A percentile compares a stretch with the other conserved stretches of the same genome.
Evolutionary conservation across 352 stramenopile species (phyloP).

Genomic region (Phytophthora vignae): DNA sequence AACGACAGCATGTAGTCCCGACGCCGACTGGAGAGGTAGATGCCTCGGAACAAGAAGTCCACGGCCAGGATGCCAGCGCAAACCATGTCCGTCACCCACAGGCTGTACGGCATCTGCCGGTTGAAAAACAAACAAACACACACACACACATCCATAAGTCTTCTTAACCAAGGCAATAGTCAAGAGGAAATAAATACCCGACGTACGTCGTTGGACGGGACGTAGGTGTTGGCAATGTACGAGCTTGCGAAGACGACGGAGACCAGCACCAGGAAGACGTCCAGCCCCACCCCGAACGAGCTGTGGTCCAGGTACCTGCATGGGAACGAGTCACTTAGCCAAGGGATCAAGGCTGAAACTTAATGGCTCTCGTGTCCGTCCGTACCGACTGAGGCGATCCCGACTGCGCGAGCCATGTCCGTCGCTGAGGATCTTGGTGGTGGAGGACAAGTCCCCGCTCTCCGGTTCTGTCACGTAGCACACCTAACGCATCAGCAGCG

Average conservation of each 20-base stretch:
- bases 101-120: slow-evolving; percentile 56
- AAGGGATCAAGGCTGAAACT: not conserved
- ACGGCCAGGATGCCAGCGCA: slow-evolving; percentile 63
- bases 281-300: slow-evolving; percentile 34
- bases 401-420: slow-evolving; percentile 31
- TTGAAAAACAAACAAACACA: not conserved
- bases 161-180: not conserved
- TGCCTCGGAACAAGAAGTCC: slow-evolving; percentile 76
- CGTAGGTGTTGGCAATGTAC: slow-evolving; percentile 85
- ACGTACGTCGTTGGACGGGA: slow-evolving; percentile 56
- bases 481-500: not conserved
- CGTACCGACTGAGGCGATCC: slow-evolving; percentile 43
- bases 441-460: slow-evolving; percentile 34
- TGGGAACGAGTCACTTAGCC: not conserved
- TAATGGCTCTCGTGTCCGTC: not conserved
- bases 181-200: not conserved
- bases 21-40: slow-evolving; percentile 77
- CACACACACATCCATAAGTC: not conserved
- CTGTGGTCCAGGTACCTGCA: slow-evolving; percentile 41
- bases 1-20: slow-evolving; percentile 73
- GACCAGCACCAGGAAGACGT: slow-evolving; percentile 39
- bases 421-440: slow-evolving; percentile 31
- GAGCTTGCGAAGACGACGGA: slow-evolving; percentile 64
- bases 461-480: slow-evolving; percentile 27
- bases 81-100: slow-evolving; percentile 75